Evolutionary conservation across 2,329 filamentous ascomycete genomes (phyloP), one percentile per base, ranked within the genome.

Genomic region (Botrytis cinerea): DNA sequence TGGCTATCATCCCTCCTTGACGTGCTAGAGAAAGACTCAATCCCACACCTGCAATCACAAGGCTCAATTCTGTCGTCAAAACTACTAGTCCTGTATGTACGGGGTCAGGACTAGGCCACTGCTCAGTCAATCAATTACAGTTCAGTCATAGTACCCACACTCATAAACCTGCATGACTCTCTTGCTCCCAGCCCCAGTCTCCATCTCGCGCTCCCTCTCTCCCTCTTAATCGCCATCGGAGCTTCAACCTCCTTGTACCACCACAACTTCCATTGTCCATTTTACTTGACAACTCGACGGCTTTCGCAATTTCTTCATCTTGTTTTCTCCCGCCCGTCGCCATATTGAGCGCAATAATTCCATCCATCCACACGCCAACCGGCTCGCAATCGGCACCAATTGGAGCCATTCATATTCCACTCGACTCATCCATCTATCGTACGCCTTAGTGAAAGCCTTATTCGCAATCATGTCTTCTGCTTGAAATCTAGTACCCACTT

Each of bases 211-310:
- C 43, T 18, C 51, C n/a, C 51, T n/a, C 12, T 6, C 51, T 54
- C 51, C n/a, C 51, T 54, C 64, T 67, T 51, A 48, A 51, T 67
- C 64, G 32, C 64, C 64, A 54, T 54, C 45, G 40, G 46, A 67
- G 45, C 64, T 68, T 68, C 64, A 68, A 67, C 64, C 64, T 68
- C 64, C 25, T 68, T 68, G 64, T 68, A 68, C 64, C 35, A 54
- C 46, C 35, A 54, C 3, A n/a, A 40, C 64, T 38, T 40, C 43
- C 16, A 64, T 38, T 6, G 16, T 28, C 51, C n/a, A 40, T 35
- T 40, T n/a, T 16, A 43, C 38, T 25, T 62, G 43, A 14, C 18
- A 14, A 8, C 43, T 45, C 9, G 43, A 40, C 60, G 2, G 9
- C 38, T 28, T 28, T 18, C 4, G 7, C 43, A 48, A 35, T 35